Evolutionary conservation across 768 basidiomycete species (phyloP), one percentile per base, ranked within the genome.

Genomic region (Nidularia pulvinata): DNA sequence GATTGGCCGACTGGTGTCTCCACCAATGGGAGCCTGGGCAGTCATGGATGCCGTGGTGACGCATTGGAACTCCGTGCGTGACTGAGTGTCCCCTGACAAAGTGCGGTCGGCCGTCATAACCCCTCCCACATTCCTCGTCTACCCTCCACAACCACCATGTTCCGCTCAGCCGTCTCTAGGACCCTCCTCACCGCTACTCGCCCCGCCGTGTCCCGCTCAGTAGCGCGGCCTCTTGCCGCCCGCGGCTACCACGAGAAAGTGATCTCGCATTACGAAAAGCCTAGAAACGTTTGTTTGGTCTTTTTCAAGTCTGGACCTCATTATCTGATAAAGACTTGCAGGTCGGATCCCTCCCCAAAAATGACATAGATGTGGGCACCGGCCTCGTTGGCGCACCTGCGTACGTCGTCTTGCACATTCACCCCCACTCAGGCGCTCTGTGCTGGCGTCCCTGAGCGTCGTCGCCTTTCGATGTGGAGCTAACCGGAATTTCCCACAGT

Each of bases 301-400:
- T 61, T 58, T 73, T 70, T 67, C 61, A 52, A 62, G 59, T 67
- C 69, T 71, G 59, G 71, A 64, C 59, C 57, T 52, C 57, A 59
- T 78, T 81, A 82, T 82, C 85, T 86, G 85, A 88, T 87, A 83
- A 74, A 62, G 66, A 56, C 50, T 45, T 47, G 35, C 54, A 99
- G 96, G 96, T 99, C 32, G 97, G 97, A 57, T 96, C 94, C 52
- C 83, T 99, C 61, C 91, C 93, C 62, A 98, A 98, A 75, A 82
- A 78, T 60, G 95, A 98, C 69, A 55, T 80, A 19, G 88, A 97
- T 70, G 96, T 99, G 50, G 97, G 97, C 30, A 98, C 95, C 44
- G 97, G 97, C 33, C 91, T 99, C 48, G 97, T 99, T 42, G 97
- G 97, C 46, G 95, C 95, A 51, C 95, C 95, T 73, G 93, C 92